Evolutionary conservation across 352 stramenopile genomes (phyloP).

Genomic region (Globisporangium nunn): DNA sequence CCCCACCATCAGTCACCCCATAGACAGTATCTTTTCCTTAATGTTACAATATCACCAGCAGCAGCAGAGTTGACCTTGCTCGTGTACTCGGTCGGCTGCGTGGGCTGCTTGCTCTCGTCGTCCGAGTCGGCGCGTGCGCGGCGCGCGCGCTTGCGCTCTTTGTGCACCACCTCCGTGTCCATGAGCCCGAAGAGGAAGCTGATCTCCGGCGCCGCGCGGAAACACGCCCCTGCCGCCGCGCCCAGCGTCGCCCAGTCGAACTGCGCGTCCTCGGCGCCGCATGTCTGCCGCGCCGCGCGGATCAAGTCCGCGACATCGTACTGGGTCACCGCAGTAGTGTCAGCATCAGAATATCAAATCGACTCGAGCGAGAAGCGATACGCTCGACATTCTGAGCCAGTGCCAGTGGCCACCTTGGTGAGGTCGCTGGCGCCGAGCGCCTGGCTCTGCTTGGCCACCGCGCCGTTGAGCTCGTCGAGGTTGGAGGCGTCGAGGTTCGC

Average conservation of each 20-base stretch:
- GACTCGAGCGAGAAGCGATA: too few species aligned
- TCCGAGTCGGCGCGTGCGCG: constrained; percentile 36
- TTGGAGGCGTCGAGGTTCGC: constrained; percentile 79
- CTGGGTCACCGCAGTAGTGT: constrained; percentile 11
- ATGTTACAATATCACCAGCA: too few species aligned
- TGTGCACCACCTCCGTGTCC: constrained; percentile 69
- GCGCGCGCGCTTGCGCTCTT: constrained; percentile 49
- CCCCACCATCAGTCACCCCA: too few species aligned
- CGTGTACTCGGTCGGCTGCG: constrained; percentile 62
- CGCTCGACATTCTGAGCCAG: too few species aligned
- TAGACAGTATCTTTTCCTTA: too few species aligned
- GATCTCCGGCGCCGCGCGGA: constrained; percentile 61
- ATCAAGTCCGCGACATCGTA: constrained; percentile 70
- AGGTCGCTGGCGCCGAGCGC: constrained; percentile 62
- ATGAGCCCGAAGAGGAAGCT: constrained; percentile 74
- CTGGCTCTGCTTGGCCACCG: constrained; percentile 68
- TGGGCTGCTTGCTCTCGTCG: constrained; percentile 29
- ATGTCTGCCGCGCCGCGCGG: constrained; percentile 34
- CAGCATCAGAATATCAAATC: too few species aligned
- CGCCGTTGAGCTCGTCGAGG: constrained; percentile 74
- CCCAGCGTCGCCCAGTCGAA: constrained; percentile 72
- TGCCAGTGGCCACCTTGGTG: constrained; percentile 70
- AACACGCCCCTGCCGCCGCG: constrained; percentile 54
- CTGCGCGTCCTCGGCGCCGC: constrained; percentile 26
- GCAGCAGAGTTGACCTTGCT: constrained; percentile 40